Percentiles rank a stretch among this genome's conserved stretches.
phyloP scores from a whole-genome alignment of 306 rosid species.

The Cucurbita ficifolia region DNA sequence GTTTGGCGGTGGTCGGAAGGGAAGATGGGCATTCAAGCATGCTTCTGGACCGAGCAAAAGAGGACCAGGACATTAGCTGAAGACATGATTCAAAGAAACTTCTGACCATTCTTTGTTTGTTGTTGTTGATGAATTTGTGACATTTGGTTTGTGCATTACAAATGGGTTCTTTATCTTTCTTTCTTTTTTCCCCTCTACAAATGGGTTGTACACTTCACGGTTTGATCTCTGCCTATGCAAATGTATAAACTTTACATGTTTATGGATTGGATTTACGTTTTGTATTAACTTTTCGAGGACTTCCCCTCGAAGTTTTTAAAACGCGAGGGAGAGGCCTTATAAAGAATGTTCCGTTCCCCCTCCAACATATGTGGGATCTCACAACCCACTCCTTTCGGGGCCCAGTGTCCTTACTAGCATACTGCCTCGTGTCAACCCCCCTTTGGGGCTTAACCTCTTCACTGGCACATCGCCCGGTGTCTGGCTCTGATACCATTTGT shows the following conservation, averaged over 20 bases:
- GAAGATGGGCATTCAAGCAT: constrained; percentile 4
- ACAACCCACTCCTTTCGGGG: no score
- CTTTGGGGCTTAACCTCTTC: no score
- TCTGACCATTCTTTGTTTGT: not conserved
- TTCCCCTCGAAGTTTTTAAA: no score
- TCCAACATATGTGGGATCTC: no score
- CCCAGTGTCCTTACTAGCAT: no score
- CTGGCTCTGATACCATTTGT: no score
- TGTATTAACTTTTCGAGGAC: not conserved
- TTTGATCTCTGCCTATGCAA: not conserved
- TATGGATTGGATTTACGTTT: not conserved
- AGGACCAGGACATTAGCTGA: constrained; percentile 10
- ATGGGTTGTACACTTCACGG: not conserved
- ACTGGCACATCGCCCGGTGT: no score
- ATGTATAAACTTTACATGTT: not conserved
- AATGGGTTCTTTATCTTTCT: not conserved
- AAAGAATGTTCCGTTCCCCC: no score
- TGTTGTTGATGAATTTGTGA: not conserved
- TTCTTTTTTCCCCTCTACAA: not conserved
- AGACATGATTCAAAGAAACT: not conserved
- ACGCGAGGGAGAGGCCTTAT: no score
- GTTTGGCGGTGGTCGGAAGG: not conserved
- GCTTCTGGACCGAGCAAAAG: constrained; percentile 9
- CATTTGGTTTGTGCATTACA: not conserved
- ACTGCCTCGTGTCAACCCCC: no score